Evolutionary conservation across 257 asterid genomes (phyloP), one percentile per base, ranked within the genome.

Genomic region (Ophiorrhiza pumila): DNA sequence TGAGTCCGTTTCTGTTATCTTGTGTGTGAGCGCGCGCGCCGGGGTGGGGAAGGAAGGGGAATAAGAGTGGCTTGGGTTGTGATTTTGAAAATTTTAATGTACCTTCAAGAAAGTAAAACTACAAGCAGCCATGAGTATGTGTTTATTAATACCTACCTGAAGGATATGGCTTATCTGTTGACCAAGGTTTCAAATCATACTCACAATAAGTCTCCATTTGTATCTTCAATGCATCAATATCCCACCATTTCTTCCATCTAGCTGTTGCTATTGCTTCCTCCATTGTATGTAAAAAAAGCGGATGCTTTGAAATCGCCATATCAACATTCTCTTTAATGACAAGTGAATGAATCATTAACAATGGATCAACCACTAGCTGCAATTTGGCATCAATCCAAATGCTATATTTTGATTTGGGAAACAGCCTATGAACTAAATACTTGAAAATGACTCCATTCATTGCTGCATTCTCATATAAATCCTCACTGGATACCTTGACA

Each of bases 201-300:
- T 89, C 90, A 82, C 99, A 95, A 29, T 95, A 95, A 0, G 90
- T 83, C 83, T 95, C 99, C 88, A 95, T 90, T 71, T 92, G 98
- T 34, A 62, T 37, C 87, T 72, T 92, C 72, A 92, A 58, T 7
- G 68, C 87, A 65, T 87, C 85, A 1, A 95, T 86, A 67, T 90
- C 96, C 94, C 87, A 77, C 99, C 98, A 95, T 74, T 95, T 95
- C 79, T 82, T 90, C 99, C 99, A 95, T 69, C 99, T 75, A 0
- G 92, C 93, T 31, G 98, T 95, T 1, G 98, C 97, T 85, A 83
- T 77, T 0, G 97, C 99, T 74, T 95, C 99, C 68, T 95, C 99
- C 87, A 95, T 77, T 0, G 98, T 86, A 59, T 95, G 95, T 56
- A 84, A 22, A 77, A 82, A 95, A 49, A 80, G 76, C 0, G 98